Percentiles rank a stretch among this genome's conserved stretches.
Conservation (phyloP, 1,139 yeast genomes). For the Blastobotrys petasosporus region DNA sequence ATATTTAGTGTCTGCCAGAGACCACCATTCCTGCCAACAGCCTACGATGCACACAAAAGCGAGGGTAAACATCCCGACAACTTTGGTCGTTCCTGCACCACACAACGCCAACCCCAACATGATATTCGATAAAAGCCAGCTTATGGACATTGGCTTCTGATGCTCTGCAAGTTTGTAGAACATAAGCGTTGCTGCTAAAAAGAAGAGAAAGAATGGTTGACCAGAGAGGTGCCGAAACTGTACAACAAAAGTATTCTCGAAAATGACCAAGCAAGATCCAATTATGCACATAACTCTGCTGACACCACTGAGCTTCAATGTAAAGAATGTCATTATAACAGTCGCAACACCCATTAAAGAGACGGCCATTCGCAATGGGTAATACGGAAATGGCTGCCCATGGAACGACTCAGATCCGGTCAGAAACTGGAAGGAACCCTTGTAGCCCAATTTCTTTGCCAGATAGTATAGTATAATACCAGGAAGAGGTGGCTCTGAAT, state of each 20-base stretch:
- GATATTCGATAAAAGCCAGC: slow-evolving; percentile 44
- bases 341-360: slow-evolving; percentile 47
- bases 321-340: slow-evolving; percentile 43
- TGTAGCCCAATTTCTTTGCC: slow-evolving; percentile 40
- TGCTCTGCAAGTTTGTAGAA: slow-evolving; percentile 42
- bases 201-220: slow-evolving; percentile 47
- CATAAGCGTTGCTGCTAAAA: slow-evolving; percentile 41
- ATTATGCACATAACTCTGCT: slow-evolving; percentile 40
- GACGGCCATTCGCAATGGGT: slow-evolving; percentile 48
- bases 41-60: slow-evolving; percentile 45
- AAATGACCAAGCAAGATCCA: slow-evolving; percentile 42
- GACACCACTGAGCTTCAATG: slow-evolving; percentile 45
- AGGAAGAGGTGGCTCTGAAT: slow-evolving; percentile 58
- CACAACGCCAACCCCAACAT: slow-evolving; percentile 51
- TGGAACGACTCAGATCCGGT: slow-evolving; percentile 36
- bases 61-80: slow-evolving; percentile 49
- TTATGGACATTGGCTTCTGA: slow-evolving; percentile 34
- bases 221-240: slow-evolving; percentile 47
- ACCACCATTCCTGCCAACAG: slow-evolving; percentile 46
- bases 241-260: slow-evolving; percentile 51
- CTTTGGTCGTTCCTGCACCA: slow-evolving; percentile 45
- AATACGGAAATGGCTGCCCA: slow-evolving; percentile 35
- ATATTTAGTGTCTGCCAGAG: slow-evolving; percentile 52
- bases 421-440: slow-evolving; percentile 38
- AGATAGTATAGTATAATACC: slow-evolving; percentile 44